Evolutionary conservation across 2,329 filamentous ascomycete species (phyloP).

Genomic region (Helminthosporium solani): DNA sequence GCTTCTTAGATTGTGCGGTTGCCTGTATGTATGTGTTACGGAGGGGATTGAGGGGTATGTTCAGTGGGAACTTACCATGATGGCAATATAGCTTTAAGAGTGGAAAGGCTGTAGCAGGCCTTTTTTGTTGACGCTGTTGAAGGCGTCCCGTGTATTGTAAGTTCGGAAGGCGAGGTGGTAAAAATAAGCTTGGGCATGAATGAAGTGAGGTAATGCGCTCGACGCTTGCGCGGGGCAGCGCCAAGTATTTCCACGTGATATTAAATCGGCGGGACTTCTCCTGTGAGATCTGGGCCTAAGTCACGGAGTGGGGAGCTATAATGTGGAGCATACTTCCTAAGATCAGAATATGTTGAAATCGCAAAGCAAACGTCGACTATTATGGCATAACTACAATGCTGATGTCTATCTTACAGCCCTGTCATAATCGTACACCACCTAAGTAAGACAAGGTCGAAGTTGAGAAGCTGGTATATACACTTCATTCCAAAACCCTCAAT

Average conservation of each 20-base stretch:
- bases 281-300: too few species aligned
- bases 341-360: too few species aligned
- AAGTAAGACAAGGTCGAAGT: slow-evolving; percentile 23
- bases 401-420: slow-evolving; percentile 30
- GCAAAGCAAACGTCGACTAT: too few species aligned
- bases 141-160: neutral
- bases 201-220: neutral
- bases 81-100: neutral
- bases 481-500: neutral
- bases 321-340: too few species aligned
- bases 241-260: too few species aligned
- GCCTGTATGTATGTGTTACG: slow-evolving; percentile 29
- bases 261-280: too few species aligned
- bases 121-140: neutral
- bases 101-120: neutral
- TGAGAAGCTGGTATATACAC: slow-evolving; percentile 19
- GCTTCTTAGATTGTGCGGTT: slow-evolving; percentile 63
- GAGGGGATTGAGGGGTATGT: neutral
- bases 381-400: neutral
- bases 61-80: slow-evolving; percentile 1
- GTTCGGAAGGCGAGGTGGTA: too few species aligned
- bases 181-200: too few species aligned
- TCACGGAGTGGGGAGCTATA: too few species aligned
- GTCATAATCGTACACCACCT: slow-evolving; percentile 29
- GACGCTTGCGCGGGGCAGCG: too few species aligned